These are phyloP conservation scores for Venturia effusa DNA, from an alignment of 2,329 filamentous ascomycete species.

Conservation along the genomic window DNA sequence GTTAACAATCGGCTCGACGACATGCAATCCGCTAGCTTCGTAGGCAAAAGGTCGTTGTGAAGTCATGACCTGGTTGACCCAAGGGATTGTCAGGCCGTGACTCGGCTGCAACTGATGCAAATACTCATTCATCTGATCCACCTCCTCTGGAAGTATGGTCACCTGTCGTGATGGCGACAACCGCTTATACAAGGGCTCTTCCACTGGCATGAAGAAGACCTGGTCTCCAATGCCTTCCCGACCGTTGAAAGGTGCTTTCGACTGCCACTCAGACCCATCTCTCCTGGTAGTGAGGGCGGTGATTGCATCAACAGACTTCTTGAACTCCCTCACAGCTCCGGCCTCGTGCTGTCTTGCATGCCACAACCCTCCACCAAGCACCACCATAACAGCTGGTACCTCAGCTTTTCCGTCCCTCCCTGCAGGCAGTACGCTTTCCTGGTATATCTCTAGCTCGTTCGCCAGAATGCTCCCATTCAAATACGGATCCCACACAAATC, in stretches of 20 bases:
- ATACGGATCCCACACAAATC: slow-evolving; percentile 54
- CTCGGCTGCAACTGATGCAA: slow-evolving; percentile 31
- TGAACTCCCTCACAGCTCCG: slow-evolving; percentile 35
- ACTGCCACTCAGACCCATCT: slow-evolving; percentile 12
- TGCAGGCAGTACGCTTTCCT: slow-evolving; percentile 15
- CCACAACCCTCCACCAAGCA: slow-evolving; percentile 47
- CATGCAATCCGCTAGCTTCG: slow-evolving; percentile 32
- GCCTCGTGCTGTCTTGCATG: slow-evolving; percentile 41
- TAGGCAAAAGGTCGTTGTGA: slow-evolving; percentile 1
- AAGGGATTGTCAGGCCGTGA: slow-evolving; percentile 17
- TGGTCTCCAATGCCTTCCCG: slow-evolving; percentile 21
- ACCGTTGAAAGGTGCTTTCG: slow-evolving; percentile 9
- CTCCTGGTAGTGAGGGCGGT: slow-evolving; percentile 14
- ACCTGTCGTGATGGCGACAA: slow-evolving; percentile 31
- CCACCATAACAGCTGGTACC: slow-evolving; percentile 31
- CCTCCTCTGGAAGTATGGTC: slow-evolving; percentile 38
- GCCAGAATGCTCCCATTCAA: slow-evolving; percentile 40
- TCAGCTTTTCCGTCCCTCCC: slow-evolving; percentile 13
- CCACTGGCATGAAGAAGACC: slow-evolving; percentile 36
- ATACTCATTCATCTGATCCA: slow-evolving; percentile 43
- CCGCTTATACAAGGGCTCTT: slow-evolving; percentile 32
- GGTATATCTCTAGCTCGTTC: slow-evolving; percentile 31
- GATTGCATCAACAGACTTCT: slow-evolving; percentile 35
- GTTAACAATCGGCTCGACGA: slow-evolving; percentile 34
- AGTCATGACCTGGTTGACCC: slow-evolving; percentile 9